Evolutionary conservation across 2,329 filamentous ascomycete genomes (phyloP).

Genomic region (Aurifilum marmelostoma): DNA sequence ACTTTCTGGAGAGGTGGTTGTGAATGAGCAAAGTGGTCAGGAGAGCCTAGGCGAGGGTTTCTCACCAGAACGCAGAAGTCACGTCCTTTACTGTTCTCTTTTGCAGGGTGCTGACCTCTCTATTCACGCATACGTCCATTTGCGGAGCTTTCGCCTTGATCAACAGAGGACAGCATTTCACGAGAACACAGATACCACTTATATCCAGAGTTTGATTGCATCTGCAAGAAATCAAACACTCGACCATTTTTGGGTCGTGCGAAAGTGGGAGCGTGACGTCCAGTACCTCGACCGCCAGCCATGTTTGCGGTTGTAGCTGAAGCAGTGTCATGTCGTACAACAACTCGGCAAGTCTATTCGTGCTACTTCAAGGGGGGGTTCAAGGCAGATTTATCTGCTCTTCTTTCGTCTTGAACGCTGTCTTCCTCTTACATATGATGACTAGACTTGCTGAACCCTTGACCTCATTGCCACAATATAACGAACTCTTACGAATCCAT

Average conservation of each 20-base stretch:
- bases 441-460: neutral
- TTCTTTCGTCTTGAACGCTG: neutral
- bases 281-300: neutral
- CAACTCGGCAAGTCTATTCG: neutral
- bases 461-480: neutral
- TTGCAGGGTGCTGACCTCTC: neutral
- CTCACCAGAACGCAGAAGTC: neutral
- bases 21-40: conserved; percentile 15
- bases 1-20: conserved; percentile 37
- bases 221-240: neutral
- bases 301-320: neutral
- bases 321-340: neutral
- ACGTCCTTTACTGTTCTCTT: neutral
- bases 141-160: neutral
- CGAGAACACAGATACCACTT: neutral
- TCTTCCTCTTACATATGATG: neutral
- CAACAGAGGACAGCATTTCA: neutral
- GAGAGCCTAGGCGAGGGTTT: no score
- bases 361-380: neutral
- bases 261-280: neutral
- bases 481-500: neutral
- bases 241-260: neutral
- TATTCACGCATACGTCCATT: neutral
- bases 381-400: neutral
- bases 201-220: neutral